Base-by-base conservation (phyloP, 2,329 filamentous ascomycete species). In the Aciculosporium take region DNA sequence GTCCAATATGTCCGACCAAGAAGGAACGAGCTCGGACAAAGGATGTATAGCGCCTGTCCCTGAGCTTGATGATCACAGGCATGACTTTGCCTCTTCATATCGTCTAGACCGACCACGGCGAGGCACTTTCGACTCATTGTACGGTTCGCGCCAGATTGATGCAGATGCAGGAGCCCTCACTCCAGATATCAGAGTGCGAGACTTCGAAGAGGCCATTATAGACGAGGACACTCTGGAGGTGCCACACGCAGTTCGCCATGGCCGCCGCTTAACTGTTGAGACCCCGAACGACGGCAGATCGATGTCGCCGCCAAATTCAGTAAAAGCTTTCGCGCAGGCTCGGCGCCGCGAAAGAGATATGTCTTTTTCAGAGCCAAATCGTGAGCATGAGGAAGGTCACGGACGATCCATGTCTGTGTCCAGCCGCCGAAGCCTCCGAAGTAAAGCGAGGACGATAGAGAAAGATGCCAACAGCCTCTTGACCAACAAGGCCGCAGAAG, bases 271-370 rank as follows among this genome's bases (percentile, higher is more conserved):
- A 43, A 73, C 73, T 39, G 65, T 81, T 41, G 71, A 70, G 25
- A 74, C 74, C 1, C 60, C 68, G 35, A 59, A 65, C 20, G 71
- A 74, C 18, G 76, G 74, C 37, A 74, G 85, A 42, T 86, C 84
- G 1, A 67, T 76, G 2, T 96, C 91, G 5, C 89, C 89, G 9
- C 91, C 91, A 7, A 98, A 95, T 60, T 98, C 91, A 0, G 87
- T 98, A 39, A 94, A 96, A 60, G 91, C 91, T 4, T 98, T 98
- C 61, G 91, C 91, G 15, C 84, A 91, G 54, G 84, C 85, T 42
- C 81, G 86, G 39, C 84, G 86, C 45, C 81, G 88, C 45, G 84
- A 89, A 56, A 82, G 88, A 33, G 85, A 79, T 45, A 57, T 71
- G 55, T 79, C 71, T 18, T 65, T 71, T 47, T 74, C 69, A 13